Percentiles rank a stretch among this genome's conserved stretches.
These are phyloP conservation scores for Mortierella polycephala DNA, from an alignment of 371 early-diverging fungal genomes.

Conservation along the genomic window DNA sequence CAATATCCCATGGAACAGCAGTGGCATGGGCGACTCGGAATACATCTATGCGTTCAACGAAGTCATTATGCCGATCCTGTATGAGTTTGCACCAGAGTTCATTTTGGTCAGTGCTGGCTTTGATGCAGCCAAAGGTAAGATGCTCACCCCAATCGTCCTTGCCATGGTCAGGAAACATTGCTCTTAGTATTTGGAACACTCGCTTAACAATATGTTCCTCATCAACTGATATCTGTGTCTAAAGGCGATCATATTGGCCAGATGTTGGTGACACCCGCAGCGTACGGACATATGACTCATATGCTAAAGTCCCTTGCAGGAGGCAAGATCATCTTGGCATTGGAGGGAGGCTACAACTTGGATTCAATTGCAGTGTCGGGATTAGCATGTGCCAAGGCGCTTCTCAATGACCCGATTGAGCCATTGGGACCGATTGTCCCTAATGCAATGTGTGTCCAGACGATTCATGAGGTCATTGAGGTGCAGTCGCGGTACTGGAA, in stretches of 20 bases:
- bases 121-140: constrained; percentile 81
- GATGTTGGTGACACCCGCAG: constrained; percentile 83
- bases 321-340: constrained; percentile 79
- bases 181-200: neutral
- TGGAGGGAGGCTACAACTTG: constrained; percentile 91
- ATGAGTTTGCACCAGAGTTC: constrained; percentile 85
- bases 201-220: neutral
- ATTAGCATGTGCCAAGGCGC: constrained; percentile 76
- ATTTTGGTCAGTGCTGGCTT: constrained; percentile 90
- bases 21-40: constrained; percentile 86
- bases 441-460: constrained; percentile 58
- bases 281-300: constrained; percentile 89
- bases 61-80: constrained; percentile 84
- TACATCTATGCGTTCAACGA: constrained; percentile 85
- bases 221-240: neutral
- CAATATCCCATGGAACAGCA: constrained; percentile 86
- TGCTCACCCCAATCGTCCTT: too few species aligned
- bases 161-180: too few species aligned
- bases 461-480: constrained; percentile 59
- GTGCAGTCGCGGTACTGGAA: constrained; percentile 68
- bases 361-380: constrained; percentile 80
- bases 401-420: constrained; percentile 71
- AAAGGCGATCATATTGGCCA: constrained; percentile 86
- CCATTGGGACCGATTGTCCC: constrained; percentile 55
- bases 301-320: constrained; percentile 76